Evolutionary conservation across 148 eudicot species (phyloP).

Genomic region (Persicaria maculosa): DNA sequence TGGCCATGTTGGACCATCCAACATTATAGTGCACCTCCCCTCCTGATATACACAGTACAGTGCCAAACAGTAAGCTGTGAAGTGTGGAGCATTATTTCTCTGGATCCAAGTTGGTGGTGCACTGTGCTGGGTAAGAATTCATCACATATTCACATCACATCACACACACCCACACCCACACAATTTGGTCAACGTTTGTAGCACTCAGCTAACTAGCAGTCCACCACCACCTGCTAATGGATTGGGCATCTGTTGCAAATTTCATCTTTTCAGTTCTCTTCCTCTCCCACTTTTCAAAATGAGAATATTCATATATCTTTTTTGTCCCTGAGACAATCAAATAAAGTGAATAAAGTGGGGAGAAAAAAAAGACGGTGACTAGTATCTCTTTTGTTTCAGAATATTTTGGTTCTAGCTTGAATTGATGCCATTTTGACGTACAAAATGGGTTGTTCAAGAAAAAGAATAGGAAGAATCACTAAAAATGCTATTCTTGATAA

Average conservation of each 20-base stretch:
- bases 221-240: conserved; percentile 14
- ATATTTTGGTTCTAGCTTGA: conserved; percentile 3
- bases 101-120: background rate
- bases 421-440: background rate
- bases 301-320: conserved; percentile 10
- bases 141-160: conserved; percentile 7
- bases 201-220: background rate
- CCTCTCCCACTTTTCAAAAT: conserved; percentile 17
- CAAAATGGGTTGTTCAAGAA: background rate
- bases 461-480: background rate
- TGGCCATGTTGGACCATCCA: conserved; percentile 5
- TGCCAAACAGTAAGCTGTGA: background rate
- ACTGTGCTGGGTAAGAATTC: background rate
- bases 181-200: conserved; percentile 7
- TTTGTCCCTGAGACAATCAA: background rate
- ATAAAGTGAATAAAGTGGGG: background rate
- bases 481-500: background rate
- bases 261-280: conserved; percentile 11
- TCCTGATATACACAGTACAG: too few species aligned
- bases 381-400: background rate
- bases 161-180: background rate
- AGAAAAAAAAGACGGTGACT: background rate
- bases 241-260: conserved; percentile 16
- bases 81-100: background rate
- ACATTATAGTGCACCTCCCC: background rate